A percentile compares a stretch with the other conserved stretches of the same genome.
These are phyloP conservation scores for Diaporthe australafricana DNA, from an alignment of 2,329 filamentous ascomycete species.

Conservation along the genomic window DNA sequence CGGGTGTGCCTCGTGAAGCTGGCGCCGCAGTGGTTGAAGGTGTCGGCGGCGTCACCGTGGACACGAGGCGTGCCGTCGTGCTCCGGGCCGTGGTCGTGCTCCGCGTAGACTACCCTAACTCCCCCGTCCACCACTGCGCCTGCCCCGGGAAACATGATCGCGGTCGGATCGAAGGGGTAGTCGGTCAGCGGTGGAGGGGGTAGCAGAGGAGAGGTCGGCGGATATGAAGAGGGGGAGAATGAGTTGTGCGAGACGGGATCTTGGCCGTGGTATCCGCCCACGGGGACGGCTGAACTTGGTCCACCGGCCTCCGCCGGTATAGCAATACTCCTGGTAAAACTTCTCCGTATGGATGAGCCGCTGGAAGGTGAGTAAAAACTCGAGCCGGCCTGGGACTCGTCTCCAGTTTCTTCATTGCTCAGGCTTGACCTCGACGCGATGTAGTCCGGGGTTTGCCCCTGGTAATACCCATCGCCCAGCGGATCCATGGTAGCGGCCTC, in stretches of 20 bases:
- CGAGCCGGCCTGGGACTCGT: neutral
- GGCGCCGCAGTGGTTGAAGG: slow-evolving; percentile 59
- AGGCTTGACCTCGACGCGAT: slow-evolving; percentile 44
- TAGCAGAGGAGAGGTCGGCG: slow-evolving; percentile 58
- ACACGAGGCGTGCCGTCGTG: slow-evolving; percentile 53
- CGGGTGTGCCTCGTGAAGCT: slow-evolving; percentile 69
- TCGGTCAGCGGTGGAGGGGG: slow-evolving; percentile 58
- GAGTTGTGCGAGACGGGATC: slow-evolving; percentile 38
- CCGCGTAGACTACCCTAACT: slow-evolving; percentile 34
- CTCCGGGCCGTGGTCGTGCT: slow-evolving; percentile 31
- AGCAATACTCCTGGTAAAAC: slow-evolving; percentile 41
- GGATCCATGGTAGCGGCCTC: slow-evolving; percentile 39
- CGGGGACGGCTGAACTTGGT: slow-evolving; percentile 27
- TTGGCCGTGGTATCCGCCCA: slow-evolving; percentile 27
- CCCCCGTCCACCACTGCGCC: slow-evolving; percentile 35
- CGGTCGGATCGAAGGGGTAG: slow-evolving; percentile 43
- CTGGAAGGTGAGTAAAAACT: neutral
- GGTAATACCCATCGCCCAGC: slow-evolving; percentile 58
- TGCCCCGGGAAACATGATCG: slow-evolving; percentile 42
- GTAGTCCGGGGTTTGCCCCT: slow-evolving; percentile 62
- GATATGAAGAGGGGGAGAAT: slow-evolving; percentile 62
- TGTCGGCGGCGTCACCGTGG: slow-evolving; percentile 63
- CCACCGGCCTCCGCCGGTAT: slow-evolving; percentile 34
- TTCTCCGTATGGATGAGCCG: slow-evolving; percentile 35
- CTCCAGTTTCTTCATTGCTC: slow-evolving; percentile 10